phyloP scores from a whole-genome alignment of 2,329 filamentous ascomycete species.

The Colletotrichum sp. region DNA sequence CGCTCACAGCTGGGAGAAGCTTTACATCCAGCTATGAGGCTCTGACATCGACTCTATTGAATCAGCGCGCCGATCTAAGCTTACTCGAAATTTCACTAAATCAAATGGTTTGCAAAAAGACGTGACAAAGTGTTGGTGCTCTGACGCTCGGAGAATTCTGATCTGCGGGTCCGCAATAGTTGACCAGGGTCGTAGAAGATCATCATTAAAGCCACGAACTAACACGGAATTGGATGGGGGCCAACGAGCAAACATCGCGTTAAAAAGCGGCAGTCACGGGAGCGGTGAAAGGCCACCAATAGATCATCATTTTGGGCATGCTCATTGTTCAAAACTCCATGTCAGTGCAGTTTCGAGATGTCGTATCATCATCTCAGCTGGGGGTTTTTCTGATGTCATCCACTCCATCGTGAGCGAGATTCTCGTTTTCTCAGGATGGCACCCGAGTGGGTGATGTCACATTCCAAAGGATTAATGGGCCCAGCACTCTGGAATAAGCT shows the following conservation, averaged over 20 bases:
- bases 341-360: not conserved
- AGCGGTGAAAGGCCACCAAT: not conserved
- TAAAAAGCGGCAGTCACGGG: not conserved
- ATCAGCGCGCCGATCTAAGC: not conserved
- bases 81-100: not conserved
- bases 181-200: not conserved
- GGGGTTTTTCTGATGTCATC: not conserved
- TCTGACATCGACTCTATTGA: not conserved
- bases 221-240: not conserved
- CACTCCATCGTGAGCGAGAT: not conserved
- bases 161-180: not conserved
- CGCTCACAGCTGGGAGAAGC: not conserved
- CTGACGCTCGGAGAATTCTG: not conserved
- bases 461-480: not conserved
- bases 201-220: not conserved
- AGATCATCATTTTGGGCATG: not conserved
- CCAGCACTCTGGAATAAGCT: not conserved
- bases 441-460: not conserved
- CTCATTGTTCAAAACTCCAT: not conserved
- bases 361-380: not conserved
- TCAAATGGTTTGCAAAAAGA: not conserved
- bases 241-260: not conserved
- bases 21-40: not conserved
- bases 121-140: not conserved
- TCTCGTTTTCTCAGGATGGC: not conserved